A percentile compares a stretch with the other conserved stretches of the same genome.
Evolutionary conservation across 306 rosid species (phyloP).

Genomic region (Prinsepia uniflora): DNA sequence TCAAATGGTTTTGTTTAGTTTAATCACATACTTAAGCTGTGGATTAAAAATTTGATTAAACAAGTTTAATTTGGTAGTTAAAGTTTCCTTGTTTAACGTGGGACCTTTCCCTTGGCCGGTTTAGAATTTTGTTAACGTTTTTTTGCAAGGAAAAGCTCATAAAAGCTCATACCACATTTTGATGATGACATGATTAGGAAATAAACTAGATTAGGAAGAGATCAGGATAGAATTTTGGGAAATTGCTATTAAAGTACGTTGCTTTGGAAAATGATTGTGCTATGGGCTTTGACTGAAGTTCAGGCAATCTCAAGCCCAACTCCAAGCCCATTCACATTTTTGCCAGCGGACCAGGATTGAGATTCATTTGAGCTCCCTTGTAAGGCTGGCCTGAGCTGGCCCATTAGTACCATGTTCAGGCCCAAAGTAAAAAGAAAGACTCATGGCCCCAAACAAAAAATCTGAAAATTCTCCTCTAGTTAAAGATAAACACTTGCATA

Average conservation of each 20-base stretch:
- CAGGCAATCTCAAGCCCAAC: neutral
- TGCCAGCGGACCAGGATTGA: neutral
- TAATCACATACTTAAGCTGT: neutral
- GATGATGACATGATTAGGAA: conserved; percentile 27
- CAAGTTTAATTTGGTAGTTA: conserved; percentile 19
- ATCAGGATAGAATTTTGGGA: conserved; percentile 10
- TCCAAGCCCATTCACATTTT: neutral
- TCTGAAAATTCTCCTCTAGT: too few relatives aligned
- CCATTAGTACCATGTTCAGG: neutral
- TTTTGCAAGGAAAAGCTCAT: neutral
- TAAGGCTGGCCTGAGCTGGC: too few relatives aligned
- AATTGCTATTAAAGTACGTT: neutral
- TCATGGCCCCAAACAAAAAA: neutral
- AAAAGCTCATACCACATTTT: conserved; percentile 7
- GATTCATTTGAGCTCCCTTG: neutral
- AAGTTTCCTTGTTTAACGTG: conserved; percentile 24
- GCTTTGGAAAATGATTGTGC: neutral
- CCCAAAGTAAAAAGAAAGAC: neutral
- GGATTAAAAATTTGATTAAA: neutral
- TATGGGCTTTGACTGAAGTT: neutral
- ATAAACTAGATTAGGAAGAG: neutral
- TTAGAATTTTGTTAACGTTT: neutral
- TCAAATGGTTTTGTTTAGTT: conserved; percentile 8
- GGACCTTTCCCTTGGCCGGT: conserved; percentile 39
- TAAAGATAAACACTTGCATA: too few relatives aligned